Evolutionary conservation across 129 eudicot genomes (phyloP), one percentile per base, ranked within the genome.

Genomic region (Glebionis coronaria): DNA sequence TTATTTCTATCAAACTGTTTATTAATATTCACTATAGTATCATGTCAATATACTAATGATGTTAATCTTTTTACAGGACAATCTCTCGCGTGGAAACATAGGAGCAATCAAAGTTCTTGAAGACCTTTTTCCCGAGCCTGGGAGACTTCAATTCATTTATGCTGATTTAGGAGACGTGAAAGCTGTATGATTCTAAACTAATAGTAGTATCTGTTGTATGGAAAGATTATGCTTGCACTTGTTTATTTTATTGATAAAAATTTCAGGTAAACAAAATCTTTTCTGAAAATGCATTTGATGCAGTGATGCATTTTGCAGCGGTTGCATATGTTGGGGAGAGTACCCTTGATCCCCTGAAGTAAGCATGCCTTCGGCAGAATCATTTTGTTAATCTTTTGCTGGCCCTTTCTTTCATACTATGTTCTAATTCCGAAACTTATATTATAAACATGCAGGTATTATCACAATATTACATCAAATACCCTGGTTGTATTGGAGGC

Each of bases 311-410:
- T 82, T 90, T 86, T 80, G 97, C 97, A 59, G 97, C 97, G 4
- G 97, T 90, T 65, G 97, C 97, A 29, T 90, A 90, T 76, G 97
- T 90, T 51, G 97, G 97, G 59, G 97, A 90, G 75, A 90, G 97
- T 75, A 90, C 97, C 31, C 78, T 84, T 44, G 87, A 90, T 70
- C 97, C 97, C 12, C 83, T 90, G 42, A 84, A 80, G 97, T 90
- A 79, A 68, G 80, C 75, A 10, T 18, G 44, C 45, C n/a, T 2
- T 44, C 44, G 29, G 20, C 25, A 10, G 19, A 54, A 44, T 15
- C 14, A 1, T 20, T 44, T 23, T 27, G 2, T 9, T 18, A 19
- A 49, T 7, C 54, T 28, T 55, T 10, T 15, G 28, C 1, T 25
- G 21, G 3, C 20, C n/a, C 1, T 23, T 23, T 23, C 15, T 5